A percentile compares a stretch with the other conserved stretches of the same genome.
Conservation (phyloP, 805 yeast species). For the Sugiyamaella smithiae region DNA sequence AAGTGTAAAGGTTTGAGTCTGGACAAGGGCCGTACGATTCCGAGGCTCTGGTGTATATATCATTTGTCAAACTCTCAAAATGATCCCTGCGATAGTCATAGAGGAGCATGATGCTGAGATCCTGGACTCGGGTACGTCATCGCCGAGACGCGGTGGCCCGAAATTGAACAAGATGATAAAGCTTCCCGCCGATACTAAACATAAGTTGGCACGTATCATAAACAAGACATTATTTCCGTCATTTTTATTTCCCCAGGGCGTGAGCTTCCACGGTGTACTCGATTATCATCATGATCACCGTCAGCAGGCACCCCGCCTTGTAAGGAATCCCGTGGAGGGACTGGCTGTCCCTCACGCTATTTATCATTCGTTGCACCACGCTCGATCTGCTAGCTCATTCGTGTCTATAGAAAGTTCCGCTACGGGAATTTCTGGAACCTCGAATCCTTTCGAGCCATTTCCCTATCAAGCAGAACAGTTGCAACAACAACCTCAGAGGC, state of each 20-base stretch:
- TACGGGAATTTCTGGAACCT: not conserved
- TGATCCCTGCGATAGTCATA: not conserved
- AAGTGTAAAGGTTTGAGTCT: too few relatives aligned
- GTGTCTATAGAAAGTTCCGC: not conserved
- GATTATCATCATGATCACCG: not conserved
- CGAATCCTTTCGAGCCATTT: too few relatives aligned
- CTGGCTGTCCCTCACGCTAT: slow-evolving; percentile 9
- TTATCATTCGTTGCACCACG: slow-evolving; percentile 10
- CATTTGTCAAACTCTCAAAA: too few relatives aligned
- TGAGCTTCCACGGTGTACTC: not conserved
- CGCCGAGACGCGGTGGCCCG: not conserved
- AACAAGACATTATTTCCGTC: slow-evolving; percentile 15
- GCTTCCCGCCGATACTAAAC: slow-evolving; percentile 14
- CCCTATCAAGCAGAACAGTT: not conserved
- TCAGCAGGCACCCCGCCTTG: not conserved
- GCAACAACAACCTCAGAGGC: not conserved
- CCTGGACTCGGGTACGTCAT: not conserved
- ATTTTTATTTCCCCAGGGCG: slow-evolving; percentile 11
- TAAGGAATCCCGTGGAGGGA: not conserved
- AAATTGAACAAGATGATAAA: slow-evolving; percentile 12
- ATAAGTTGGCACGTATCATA: slow-evolving; percentile 15
- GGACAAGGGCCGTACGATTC: too few relatives aligned
- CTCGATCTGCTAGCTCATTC: slow-evolving; percentile 10
- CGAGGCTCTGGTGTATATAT: too few relatives aligned
- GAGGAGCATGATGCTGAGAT: not conserved